phyloP scores from a whole-genome alignment of 2,329 filamentous ascomycete species.

The Tolypocladium amazonense region DNA sequence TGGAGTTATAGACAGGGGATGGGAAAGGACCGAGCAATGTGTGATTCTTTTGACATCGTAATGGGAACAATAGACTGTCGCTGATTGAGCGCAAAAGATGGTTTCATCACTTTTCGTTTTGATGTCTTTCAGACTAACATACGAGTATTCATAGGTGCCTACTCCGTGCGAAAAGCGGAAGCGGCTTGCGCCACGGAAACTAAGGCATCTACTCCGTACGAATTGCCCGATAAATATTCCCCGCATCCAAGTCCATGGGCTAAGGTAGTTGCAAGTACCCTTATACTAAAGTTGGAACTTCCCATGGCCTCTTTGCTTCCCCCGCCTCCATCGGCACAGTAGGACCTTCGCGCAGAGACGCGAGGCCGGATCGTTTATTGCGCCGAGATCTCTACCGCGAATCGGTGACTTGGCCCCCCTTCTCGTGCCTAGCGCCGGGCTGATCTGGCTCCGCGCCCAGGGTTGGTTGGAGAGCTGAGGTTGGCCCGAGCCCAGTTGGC shows the following conservation, averaged over 20 bases:
- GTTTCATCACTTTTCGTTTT: neutral
- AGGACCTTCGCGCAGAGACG: neutral
- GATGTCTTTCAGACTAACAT: neutral
- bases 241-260: too few species aligned
- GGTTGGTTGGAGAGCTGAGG: neutral
- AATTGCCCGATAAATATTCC: too few species aligned
- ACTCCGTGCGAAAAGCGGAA: too few species aligned
- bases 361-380: neutral
- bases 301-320: neutral
- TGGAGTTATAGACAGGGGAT: neutral
- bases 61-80: neutral
- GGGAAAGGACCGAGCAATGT: neutral
- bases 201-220: too few species aligned
- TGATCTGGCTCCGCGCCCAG: neutral
- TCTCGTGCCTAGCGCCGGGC: neutral
- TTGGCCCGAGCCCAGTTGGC: neutral
- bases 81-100: neutral
- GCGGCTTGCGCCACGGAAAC: too few species aligned
- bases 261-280: too few species aligned
- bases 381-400: neutral
- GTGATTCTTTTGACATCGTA: neutral
- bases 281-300: too few species aligned
- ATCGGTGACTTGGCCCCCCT: too few species aligned
- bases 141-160: too few species aligned
- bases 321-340: neutral